Conservation (phyloP, 2,329 filamentous ascomycete genomes). For the Colletotrichum gloeosporioides region DNA sequence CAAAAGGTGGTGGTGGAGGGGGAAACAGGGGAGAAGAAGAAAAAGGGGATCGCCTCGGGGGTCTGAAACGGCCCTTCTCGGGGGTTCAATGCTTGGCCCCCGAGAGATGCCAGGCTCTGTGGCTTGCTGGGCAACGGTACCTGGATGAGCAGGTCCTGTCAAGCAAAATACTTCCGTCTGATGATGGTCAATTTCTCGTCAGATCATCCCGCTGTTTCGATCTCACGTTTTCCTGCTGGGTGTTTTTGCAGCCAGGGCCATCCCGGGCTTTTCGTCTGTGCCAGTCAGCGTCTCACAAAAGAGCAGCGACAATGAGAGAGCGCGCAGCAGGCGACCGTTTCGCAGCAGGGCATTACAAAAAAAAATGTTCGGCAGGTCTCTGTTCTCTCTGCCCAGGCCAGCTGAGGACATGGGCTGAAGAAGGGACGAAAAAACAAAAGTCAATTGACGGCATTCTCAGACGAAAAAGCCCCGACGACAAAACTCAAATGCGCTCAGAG, state of each 20-base stretch:
- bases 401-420: background rate
- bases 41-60: conserved; percentile 19
- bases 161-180: background rate
- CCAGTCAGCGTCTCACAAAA: background rate
- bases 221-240: background rate
- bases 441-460: background rate
- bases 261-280: background rate
- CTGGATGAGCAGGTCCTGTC: background rate
- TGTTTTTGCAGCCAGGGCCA: background rate
- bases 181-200: background rate
- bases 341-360: background rate
- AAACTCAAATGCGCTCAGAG: background rate
- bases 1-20: background rate
- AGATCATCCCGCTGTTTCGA: conserved; percentile 19
- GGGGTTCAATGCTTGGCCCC: conserved; percentile 9
- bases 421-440: background rate
- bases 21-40: background rate
- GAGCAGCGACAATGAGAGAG: background rate
- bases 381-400: background rate
- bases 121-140: background rate
- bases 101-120: background rate
- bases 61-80: conserved; percentile 15
- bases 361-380: background rate
- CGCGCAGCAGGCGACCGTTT: background rate
- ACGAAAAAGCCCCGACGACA: background rate